Percentiles rank a stretch among this genome's conserved stretches.
Conservation (phyloP, 345 rosid species). For the Luvunga scandens region DNA sequence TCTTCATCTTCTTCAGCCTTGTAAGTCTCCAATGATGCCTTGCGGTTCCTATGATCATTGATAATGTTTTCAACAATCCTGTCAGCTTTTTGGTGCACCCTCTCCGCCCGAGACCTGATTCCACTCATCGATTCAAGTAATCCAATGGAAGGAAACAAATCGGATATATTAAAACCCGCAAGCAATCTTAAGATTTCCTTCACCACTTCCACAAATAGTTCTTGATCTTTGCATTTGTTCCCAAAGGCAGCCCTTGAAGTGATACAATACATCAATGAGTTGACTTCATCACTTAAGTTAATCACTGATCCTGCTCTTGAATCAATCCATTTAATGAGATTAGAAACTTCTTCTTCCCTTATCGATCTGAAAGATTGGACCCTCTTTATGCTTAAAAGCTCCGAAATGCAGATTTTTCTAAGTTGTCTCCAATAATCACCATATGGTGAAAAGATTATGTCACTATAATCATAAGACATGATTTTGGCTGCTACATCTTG, state of each 20-base stretch:
- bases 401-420: neutral
- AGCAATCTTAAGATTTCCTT: neutral
- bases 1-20: neutral
- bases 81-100: conserved; percentile 11
- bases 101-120: conserved; percentile 5
- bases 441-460: conserved; percentile 16
- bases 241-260: conserved; percentile 14
- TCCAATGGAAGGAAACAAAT: conserved; percentile 26
- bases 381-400: neutral
- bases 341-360: conserved; percentile 19
- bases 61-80: conserved; percentile 20
- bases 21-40: neutral
- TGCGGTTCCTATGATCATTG: neutral
- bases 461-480: neutral
- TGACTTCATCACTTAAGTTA: neutral
- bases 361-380: conserved; percentile 13
- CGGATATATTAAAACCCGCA: conserved; percentile 14
- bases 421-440: conserved; percentile 14
- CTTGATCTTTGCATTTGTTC: neutral
- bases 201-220: neutral
- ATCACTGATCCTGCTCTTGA: neutral
- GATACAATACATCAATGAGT: neutral
- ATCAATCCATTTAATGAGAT: neutral
- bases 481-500: neutral
- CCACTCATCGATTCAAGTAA: conserved; percentile 19